Base-by-base conservation (phyloP, 345 rosid genomes). In the Eutrema japonicum region DNA sequence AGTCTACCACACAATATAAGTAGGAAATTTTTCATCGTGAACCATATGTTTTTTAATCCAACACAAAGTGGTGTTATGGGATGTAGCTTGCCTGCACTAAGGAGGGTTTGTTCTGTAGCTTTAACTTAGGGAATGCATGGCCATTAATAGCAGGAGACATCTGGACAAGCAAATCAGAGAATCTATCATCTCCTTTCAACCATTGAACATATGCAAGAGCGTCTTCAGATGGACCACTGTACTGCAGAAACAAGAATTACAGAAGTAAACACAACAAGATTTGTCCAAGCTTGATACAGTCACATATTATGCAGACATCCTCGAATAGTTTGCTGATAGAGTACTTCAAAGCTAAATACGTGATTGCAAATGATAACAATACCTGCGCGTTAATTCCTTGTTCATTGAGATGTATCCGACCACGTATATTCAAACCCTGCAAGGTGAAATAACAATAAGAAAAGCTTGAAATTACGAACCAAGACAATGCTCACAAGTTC, bases 321-420 rank as follows among this genome's bases (percentile, higher is more conserved):
- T 41, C 54, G 18, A 3, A 36, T 11, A 41, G 43, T 10, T 35
- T 54, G 56, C 22, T 45, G 18, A 35, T 43, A 62, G 33, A 41
- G 22, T 13, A 22, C 7, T 36, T 4, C 41, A 59, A 76, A 68
- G 40, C 64, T 51, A 59, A 41, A 52, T 42, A 7, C 6, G n/a
- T 45, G 14, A 62, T 35, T 45, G 22, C 5, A 67, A 47, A 41
- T 16, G 52, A 52, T 32, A 68, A 70, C 18, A 7, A n/a, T 79
- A 93, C 98, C 97, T 94, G 97, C 4, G 96, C 96, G 79, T 94
- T 94, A 46, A 94, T 88, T 69, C 98, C 98, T 87, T 89, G 97
- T 74, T 83, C 96, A 71, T 83, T 91, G 70, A 93, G 73, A 76
- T 94, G 88, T 66, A 94, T 82, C 64, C 98, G 82, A 60, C 98